Percentiles rank a stretch among this genome's conserved stretches.
Evolutionary conservation across 495 filamentous ascomycete genomes (phyloP).

Genomic region (Penicillium waksmanii): DNA sequence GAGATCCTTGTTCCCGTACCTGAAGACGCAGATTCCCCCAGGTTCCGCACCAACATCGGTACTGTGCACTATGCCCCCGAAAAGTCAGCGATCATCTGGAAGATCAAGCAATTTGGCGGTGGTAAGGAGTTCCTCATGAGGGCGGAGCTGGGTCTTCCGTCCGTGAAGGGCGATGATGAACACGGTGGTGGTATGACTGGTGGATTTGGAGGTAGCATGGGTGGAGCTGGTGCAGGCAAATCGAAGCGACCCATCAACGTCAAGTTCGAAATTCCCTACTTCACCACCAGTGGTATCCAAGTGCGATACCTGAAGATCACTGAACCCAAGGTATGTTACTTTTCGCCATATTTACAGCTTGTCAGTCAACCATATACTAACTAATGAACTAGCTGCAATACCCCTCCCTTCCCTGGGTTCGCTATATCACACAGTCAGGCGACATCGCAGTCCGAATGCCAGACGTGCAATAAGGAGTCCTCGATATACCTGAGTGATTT

Average conservation of each 20-base stretch:
- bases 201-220: constrained; percentile 95
- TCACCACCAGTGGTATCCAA: constrained; percentile 97
- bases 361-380: neutral
- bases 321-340: constrained; percentile 85
- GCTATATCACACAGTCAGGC: constrained; percentile 96
- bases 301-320: constrained; percentile 99
- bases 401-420: constrained; percentile 96
- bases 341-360: neutral
- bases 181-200: constrained; percentile 95
- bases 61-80: constrained; percentile 98
- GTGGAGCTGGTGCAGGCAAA: constrained; percentile 69
- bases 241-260: constrained; percentile 95
- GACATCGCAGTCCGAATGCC: constrained; percentile 93
- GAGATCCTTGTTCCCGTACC: constrained; percentile 97
- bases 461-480: constrained; percentile 68
- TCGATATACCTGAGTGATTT: constrained; percentile 25
- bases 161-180: constrained; percentile 95
- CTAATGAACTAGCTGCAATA: constrained; percentile 75
- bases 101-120: constrained; percentile 99
- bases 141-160: constrained; percentile 93
- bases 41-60: constrained; percentile 97
- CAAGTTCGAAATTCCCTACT: constrained; percentile 99
- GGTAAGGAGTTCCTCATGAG: constrained; percentile 99
- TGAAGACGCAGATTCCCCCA: constrained; percentile 93
- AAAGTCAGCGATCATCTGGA: constrained; percentile 97